Base-by-base conservation (phyloP, 176 grass and related monocot species). In the Rhynchospora tenuis region DNA sequence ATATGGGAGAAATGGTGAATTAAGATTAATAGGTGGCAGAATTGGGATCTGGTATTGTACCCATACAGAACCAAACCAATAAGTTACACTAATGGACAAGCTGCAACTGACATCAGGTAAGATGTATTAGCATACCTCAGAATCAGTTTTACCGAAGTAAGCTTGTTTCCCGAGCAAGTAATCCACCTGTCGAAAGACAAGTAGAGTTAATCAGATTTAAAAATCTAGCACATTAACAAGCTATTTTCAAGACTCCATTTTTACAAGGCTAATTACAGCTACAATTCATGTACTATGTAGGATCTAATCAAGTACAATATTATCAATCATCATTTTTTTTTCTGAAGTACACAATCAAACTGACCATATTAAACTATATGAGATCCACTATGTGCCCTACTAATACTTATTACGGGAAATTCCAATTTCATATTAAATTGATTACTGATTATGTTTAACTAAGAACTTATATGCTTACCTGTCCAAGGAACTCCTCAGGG, bases 111-210 rank as follows among this genome's bases (percentile, higher is more conserved):
- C n/a, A 83, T 83, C 50, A 83, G 61, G 64, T 68, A 83, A 31
- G 22, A 74, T 74, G 64, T 16, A 68, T 68, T 51, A 16, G 46
- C 42, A 7, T 78, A 91, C 94, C 94, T 99, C 96, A 9, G 96
- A 58, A 72, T 95, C 96, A 1, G 96, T 99, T 77, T 88, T 95
- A 71, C 96, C 96, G 43, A 19, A 19, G 72, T 70, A 99, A 71
- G 96, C 90, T 67, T 91, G 88, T 88, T 88, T 90, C 28, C 93
- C 93, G 5, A 99, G 91, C 27, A 99, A 82, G 85, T 79, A 99
- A 77, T 91, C 91, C 33, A 95, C 93, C 93, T 93, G 84, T 31
- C 72, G 55, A 51, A 47, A 72, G 45, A 85, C 14, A 71, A 56
- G 33, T 75, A 75, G 61, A 44, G 17, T 24, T 73, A 75, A 74